phyloP scores from a whole-genome alignment of 208 protist genomes.

The Trypanosoma mega region DNA sequence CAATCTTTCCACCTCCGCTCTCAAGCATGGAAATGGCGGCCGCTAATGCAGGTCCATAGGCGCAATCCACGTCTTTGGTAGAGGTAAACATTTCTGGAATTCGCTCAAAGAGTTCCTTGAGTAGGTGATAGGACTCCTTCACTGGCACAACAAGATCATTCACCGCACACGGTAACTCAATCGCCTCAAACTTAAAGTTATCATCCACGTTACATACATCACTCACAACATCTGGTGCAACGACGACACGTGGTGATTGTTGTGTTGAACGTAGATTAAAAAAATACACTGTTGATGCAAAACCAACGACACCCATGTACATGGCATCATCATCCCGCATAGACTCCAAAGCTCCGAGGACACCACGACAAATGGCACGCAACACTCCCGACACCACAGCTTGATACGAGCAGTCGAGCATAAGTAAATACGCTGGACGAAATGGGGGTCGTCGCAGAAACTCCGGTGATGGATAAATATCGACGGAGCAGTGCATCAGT shows the following conservation, averaged over 20 bases:
- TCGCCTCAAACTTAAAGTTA: constrained; percentile 72
- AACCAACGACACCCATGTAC: constrained; percentile 79
- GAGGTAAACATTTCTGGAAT: constrained; percentile 56
- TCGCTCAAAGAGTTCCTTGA: constrained; percentile 73
- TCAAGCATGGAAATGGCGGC: constrained; percentile 88
- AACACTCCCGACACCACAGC: constrained; percentile 89
- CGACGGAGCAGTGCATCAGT: constrained; percentile 84
- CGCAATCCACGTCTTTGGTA: constrained; percentile 85
- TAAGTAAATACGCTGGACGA: constrained; percentile 93
- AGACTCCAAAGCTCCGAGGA: constrained; percentile 63
- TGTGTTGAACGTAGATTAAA: constrained; percentile 84
- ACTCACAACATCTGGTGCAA: constrained; percentile 77
- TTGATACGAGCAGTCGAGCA: constrained; percentile 94
- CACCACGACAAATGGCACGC: constrained; percentile 56
- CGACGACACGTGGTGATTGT: constrained; percentile 84
- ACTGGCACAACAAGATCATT: constrained; percentile 80
- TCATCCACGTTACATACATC: constrained; percentile 84
- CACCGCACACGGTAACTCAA: constrained; percentile 76
- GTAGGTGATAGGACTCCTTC: constrained; percentile 63
- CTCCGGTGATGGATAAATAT: constrained; percentile 94
- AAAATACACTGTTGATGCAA: constrained; percentile 91
- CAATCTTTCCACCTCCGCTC: constrained; percentile 92
- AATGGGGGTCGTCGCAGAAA: constrained; percentile 93
- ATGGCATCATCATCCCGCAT: constrained; percentile 80
- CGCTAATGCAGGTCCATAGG: constrained; percentile 91